These are phyloP conservation scores for Aspergillus terreus DNA, from an alignment of 2,329 filamentous ascomycete genomes.

Conservation along the genomic window DNA sequence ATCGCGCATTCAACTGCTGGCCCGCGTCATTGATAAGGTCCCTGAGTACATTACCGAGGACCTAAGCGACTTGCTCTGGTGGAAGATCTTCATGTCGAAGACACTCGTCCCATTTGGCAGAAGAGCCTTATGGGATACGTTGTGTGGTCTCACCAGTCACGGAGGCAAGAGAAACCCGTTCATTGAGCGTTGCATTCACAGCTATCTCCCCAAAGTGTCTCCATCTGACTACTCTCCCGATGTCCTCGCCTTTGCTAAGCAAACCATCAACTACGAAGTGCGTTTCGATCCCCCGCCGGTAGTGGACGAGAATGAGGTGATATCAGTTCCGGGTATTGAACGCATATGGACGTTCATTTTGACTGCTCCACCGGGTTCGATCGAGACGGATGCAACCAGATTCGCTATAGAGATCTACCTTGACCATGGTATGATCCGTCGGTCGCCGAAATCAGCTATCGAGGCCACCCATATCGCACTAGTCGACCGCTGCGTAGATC, in stretches of 20 bases:
- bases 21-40: conserved; percentile 57
- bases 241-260: conserved; percentile 42
- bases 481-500: conserved; percentile 68
- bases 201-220: conserved; percentile 38
- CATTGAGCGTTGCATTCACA: conserved; percentile 42
- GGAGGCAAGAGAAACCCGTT: conserved; percentile 35
- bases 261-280: conserved; percentile 48
- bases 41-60: conserved; percentile 60
- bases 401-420: conserved; percentile 74
- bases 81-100: conserved; percentile 64
- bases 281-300: conserved; percentile 54
- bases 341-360: conserved; percentile 82
- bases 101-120: conserved; percentile 60
- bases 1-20: conserved; percentile 57
- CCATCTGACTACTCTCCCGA: conserved; percentile 35
- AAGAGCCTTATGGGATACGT: conserved; percentile 64
- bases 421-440: conserved; percentile 43
- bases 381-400: conserved; percentile 65
- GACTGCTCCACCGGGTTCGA: conserved; percentile 59
- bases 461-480: conserved; percentile 64
- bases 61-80: conserved; percentile 65
- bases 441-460: conserved; percentile 43
- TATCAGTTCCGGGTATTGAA: conserved; percentile 55
- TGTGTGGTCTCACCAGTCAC: conserved; percentile 45
- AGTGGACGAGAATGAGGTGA: conserved; percentile 35